Evolutionary conservation across 495 filamentous ascomycete genomes (phyloP).

Genomic region (Echria macrotheca): DNA sequence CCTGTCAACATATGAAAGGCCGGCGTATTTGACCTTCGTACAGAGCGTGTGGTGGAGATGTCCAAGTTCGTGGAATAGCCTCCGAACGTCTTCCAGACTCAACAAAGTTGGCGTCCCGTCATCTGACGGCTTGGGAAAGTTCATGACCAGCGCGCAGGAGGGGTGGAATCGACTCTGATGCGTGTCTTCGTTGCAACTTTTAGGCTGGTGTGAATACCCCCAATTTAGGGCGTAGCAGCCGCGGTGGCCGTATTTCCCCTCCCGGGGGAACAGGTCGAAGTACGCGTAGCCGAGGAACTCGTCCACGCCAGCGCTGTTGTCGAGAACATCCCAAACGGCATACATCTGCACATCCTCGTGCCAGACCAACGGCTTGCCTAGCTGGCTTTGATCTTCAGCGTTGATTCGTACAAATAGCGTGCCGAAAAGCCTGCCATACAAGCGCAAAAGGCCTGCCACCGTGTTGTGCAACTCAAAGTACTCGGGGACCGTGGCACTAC

Average conservation of each 20-base stretch:
- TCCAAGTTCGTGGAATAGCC: conserved; percentile 10
- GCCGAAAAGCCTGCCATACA: conserved; percentile 66
- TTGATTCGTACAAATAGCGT: conserved; percentile 41
- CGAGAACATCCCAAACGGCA: conserved; percentile 57
- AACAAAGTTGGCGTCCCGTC: neutral
- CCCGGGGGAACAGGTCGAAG: conserved; percentile 61
- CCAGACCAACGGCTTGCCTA: conserved; percentile 58
- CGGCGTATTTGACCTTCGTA: neutral
- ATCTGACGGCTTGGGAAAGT: neutral
- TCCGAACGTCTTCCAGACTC: neutral
- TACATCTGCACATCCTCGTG: conserved; percentile 66
- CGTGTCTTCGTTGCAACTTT: neutral
- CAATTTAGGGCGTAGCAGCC: neutral
- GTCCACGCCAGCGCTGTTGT: conserved; percentile 45
- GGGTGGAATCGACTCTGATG: neutral
- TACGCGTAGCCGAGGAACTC: conserved; percentile 67
- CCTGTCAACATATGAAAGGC: conserved; percentile 1
- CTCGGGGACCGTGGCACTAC: conserved; percentile 58
- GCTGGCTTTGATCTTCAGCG: neutral
- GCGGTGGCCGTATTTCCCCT: conserved; percentile 40
- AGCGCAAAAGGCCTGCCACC: conserved; percentile 67
- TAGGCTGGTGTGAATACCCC: neutral
- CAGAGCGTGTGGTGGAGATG: conserved; percentile 7
- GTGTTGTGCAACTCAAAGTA: conserved; percentile 70
- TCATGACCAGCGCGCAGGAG: conserved; percentile 6